phyloP scores from a whole-genome alignment of 495 filamentous ascomycete genomes.

The Podospora conica region DNA sequence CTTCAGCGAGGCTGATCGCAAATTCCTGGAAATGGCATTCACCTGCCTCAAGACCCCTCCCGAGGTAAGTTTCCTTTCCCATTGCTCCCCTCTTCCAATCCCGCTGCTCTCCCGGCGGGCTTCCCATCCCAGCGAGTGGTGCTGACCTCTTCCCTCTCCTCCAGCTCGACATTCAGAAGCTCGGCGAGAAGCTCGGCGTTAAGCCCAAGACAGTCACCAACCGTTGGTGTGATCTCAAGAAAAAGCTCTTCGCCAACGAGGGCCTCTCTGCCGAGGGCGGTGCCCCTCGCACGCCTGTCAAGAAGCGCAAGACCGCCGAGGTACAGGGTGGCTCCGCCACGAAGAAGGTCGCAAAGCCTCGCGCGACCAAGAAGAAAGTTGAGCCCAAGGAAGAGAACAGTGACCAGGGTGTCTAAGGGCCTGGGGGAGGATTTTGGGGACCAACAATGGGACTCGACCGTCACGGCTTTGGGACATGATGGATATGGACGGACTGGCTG shows the following conservation, averaged over 20 bases:
- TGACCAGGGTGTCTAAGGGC: not conserved
- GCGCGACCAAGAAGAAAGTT: not conserved
- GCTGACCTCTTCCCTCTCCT: not conserved
- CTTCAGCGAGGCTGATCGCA: not conserved
- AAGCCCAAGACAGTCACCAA: slow-evolving; percentile 16
- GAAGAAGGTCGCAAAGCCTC: not conserved
- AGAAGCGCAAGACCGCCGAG: slow-evolving; percentile 3
- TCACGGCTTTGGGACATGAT: not conserved
- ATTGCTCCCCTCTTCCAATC: not conserved
- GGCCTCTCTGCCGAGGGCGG: not conserved
- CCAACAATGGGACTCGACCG: not conserved
- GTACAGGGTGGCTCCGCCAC: not conserved
- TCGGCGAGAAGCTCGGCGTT: slow-evolving; percentile 3
- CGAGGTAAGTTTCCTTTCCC: slow-evolving; percentile 3
- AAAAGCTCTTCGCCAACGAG: slow-evolving; percentile 5
- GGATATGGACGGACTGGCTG: not conserved
- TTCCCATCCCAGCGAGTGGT: not conserved
- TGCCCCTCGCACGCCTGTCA: not conserved
- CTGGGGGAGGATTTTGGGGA: not conserved
- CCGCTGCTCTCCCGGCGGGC: not conserved
- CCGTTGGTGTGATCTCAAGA: slow-evolving; percentile 11
- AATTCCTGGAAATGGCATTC: slow-evolving; percentile 3
- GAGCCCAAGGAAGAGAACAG: not conserved
- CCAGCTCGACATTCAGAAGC: slow-evolving; percentile 5
- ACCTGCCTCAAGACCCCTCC: slow-evolving; percentile 11